Conservation (phyloP, 257 asterid genomes). For the Anisodus tanguticus region DNA sequence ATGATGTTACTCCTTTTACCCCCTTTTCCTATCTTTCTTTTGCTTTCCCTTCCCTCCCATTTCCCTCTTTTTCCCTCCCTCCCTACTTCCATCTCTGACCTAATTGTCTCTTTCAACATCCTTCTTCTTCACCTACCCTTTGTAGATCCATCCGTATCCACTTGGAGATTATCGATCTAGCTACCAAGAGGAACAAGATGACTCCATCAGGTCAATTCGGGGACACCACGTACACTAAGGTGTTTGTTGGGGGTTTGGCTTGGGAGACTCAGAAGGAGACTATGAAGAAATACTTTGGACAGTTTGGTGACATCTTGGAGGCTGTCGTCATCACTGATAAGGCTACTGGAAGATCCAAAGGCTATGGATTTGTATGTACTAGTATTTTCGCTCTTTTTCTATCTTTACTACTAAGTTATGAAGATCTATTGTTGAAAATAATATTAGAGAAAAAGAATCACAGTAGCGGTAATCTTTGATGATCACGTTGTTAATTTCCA, state of each 20-base stretch:
- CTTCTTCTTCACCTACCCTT: constrained; percentile 24
- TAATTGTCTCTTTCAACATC: constrained; percentile 42
- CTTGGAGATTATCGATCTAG: too few relatives aligned
- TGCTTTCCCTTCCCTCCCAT: constrained; percentile 45
- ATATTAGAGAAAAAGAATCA: too few relatives aligned
- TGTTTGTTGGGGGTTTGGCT: constrained; percentile 95
- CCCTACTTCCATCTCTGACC: constrained; percentile 56
- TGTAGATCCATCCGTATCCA: not conserved
- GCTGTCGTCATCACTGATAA: constrained; percentile 97
- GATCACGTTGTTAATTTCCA: not conserved
- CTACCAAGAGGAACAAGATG: constrained; percentile 40
- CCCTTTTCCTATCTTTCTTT: constrained; percentile 34
- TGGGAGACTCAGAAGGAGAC: constrained; percentile 99
- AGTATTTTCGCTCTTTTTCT: not conserved
- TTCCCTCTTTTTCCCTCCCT: constrained; percentile 18
- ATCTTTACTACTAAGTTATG: not conserved
- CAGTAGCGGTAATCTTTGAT: not conserved
- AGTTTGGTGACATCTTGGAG: constrained; percentile 93
- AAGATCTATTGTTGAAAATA: too few relatives aligned
- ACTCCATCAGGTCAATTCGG: constrained; percentile 79
- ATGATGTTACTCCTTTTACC: not conserved
- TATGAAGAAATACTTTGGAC: constrained; percentile 89
- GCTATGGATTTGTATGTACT: constrained; percentile 85
- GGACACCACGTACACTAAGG: constrained; percentile 90
- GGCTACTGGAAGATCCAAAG: constrained; percentile 93